Evolutionary conservation across 2,329 filamentous ascomycete genomes (phyloP), one percentile per base, ranked within the genome.

Genomic region (Paecilomyces sp.): DNA sequence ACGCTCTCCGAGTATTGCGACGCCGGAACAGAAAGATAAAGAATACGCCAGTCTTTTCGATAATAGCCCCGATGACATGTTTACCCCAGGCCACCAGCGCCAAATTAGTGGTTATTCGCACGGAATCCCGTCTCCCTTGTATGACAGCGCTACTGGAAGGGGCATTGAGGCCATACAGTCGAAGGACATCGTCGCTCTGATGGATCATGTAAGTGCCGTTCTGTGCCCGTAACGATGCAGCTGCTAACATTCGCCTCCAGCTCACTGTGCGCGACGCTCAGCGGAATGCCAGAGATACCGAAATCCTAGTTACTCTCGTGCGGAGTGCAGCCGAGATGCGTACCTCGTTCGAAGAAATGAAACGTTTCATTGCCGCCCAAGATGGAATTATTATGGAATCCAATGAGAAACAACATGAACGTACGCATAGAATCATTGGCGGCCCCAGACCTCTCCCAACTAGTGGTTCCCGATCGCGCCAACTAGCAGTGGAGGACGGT

Each of bases 181-280:
- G 54, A 94, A 95, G 77, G 94, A 99, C 70, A 95, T 99, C 67
- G 89, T 99, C 64, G 91, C 93, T 25, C 80, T 99, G 62, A 99
- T 99, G 94, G 93, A 99, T 72, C 94, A 99, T 75, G 84, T 88
- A 77, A 81, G 85, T 80, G 56, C 54, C 24, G 7, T 51, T 58
- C 67, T 77, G 60, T 51, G 8, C 50, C 61, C 54, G 12, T 22
- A 54, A 13, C 4, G 18, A 25, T 9, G 54, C 9, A 33, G 18
- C 62, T 61, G 62, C 74, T 77, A 58, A 76, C 63, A 51, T 34
- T 55, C 52, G 58, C 57, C 36, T 54, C 31, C 62, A 88, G 84
- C 87, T 99, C 63, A 97, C 95, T 72, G 94, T 97, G 63, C 89
- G 94, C 36, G 94, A 99, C 77, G 94, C 93, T 50, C 93, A 97